phyloP scores from a whole-genome alignment of 169 alveolate species.

The Fabrea salina region DNA sequence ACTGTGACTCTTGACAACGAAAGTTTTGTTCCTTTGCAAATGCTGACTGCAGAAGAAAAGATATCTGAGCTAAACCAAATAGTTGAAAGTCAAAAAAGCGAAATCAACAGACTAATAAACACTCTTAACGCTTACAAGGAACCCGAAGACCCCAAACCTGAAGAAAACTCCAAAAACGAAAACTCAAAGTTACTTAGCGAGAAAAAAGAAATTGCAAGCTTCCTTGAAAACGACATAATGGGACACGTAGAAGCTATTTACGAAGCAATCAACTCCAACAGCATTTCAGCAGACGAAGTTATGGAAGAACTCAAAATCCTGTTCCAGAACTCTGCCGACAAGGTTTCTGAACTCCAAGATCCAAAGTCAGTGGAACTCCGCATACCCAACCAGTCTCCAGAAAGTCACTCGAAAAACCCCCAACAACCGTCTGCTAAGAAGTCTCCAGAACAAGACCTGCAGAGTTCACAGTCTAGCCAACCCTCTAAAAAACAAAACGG shows the following conservation, averaged over 20 bases:
- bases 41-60: constrained; percentile 31
- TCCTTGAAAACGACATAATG: not conserved
- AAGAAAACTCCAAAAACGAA: not conserved
- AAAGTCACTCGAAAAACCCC: not conserved
- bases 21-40: not conserved
- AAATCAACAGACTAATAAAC: constrained; percentile 1
- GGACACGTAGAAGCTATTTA: constrained; percentile 12
- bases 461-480: not conserved
- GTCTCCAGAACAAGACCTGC: not conserved
- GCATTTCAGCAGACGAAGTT: not conserved
- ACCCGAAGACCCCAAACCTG: not conserved
- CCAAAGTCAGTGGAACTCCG: not conserved
- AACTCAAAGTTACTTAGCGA: not conserved
- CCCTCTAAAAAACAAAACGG: not conserved
- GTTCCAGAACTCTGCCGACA: not conserved
- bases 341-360: not conserved
- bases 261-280: not conserved
- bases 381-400: not conserved
- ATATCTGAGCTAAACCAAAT: constrained; percentile 8
- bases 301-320: not conserved
- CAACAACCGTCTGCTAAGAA: not conserved
- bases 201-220: not conserved
- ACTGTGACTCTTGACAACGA: constrained; percentile 1
- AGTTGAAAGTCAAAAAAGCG: not conserved
- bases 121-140: constrained; percentile 2